Evolutionary conservation across 148 eudicot species (phyloP), one percentile per base, ranked within the genome.

Genomic region (Persicaria tinctoria): DNA sequence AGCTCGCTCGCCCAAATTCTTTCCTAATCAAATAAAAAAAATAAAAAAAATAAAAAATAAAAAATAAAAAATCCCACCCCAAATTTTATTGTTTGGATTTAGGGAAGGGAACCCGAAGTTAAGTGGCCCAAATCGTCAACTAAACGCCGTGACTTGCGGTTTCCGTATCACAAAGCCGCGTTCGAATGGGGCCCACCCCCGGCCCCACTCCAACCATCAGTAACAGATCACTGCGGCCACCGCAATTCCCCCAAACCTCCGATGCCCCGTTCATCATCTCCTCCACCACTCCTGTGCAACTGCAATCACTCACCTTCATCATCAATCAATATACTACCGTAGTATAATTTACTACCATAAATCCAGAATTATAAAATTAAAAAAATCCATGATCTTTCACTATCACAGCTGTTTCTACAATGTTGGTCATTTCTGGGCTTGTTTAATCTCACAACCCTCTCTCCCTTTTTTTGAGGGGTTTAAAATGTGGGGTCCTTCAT

Each of bases 381-480:
- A 32, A 2, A 32, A 32, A 32, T 62, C 2, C 70, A 66, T 5
- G 17, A 66, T 66, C 70, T 66, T 38, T 66, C 48, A 66, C 48
- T 5, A 66, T 66, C 70, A 66, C 70, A 66, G 18, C 70, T 66
- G 70, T 66, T 66, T 63, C 45, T 63, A 32, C 18, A 66, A 66
- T 41, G 18, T 41, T 38, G 70, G 38, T 38, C 47, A 66, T 38
- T 41, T 13, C 0, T 3, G 20, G 63, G 8, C 9, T 57, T 27
- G 46, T 27, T 63, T 10, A 23, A 27, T 23, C 8, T 27, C 16
- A 8, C 41, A 66, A 63, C 32, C 68, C 32, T n/a, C 0, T 27
- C 32, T 44, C 41, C 41, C 41, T 32, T 1, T 32, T 32, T 32
- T 32, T 32, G 41, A 32, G 41, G 6, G 17, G 47, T 66, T 41